These are phyloP conservation scores for Penicillium sp. DNA, from an alignment of 2,329 filamentous ascomycete genomes.

Conservation along the genomic window DNA sequence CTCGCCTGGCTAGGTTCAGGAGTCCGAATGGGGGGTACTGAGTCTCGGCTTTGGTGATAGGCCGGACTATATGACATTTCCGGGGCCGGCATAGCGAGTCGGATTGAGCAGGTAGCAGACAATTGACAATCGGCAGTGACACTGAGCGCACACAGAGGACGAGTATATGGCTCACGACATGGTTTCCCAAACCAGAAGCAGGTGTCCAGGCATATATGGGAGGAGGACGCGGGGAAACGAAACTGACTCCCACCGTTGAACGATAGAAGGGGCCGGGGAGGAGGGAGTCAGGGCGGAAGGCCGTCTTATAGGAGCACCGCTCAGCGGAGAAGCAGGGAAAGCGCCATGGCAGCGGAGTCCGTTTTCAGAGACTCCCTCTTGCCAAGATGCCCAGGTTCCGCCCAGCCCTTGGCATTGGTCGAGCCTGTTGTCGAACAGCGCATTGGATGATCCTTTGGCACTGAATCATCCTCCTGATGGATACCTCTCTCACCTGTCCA, in stretches of 20 bases:
- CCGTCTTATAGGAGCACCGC: constrained; percentile 14
- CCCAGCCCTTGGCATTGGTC: constrained; percentile 28
- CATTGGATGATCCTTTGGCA: not conserved
- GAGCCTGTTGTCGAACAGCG: constrained; percentile 1
- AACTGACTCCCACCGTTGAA: constrained; percentile 14
- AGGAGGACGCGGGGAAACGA: constrained; percentile 7
- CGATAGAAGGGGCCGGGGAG: constrained; percentile 3
- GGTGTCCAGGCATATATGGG: constrained; percentile 9
- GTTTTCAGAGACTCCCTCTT: constrained; percentile 21
- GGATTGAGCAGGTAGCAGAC: not conserved
- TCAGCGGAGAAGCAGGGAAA: constrained; percentile 21
- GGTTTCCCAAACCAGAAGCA: constrained; percentile 12
- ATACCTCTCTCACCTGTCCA: not conserved
- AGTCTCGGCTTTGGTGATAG: constrained; percentile 29
- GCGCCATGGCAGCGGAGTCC: constrained; percentile 23
- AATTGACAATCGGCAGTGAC: constrained; percentile 8
- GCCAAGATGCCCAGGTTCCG: constrained; percentile 30
- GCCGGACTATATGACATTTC: constrained; percentile 36
- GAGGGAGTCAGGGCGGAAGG: constrained; percentile 18
- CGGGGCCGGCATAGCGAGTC: constrained; percentile 28
- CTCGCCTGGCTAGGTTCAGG: constrained; percentile 13
- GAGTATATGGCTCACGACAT: constrained; percentile 20
- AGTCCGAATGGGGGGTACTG: constrained; percentile 18
- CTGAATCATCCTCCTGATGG: not conserved
- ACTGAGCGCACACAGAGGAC: constrained; percentile 20